phyloP scores from a whole-genome alignment of 1,284 basidiomycete genomes.

The Lentinus polychrous region DNA sequence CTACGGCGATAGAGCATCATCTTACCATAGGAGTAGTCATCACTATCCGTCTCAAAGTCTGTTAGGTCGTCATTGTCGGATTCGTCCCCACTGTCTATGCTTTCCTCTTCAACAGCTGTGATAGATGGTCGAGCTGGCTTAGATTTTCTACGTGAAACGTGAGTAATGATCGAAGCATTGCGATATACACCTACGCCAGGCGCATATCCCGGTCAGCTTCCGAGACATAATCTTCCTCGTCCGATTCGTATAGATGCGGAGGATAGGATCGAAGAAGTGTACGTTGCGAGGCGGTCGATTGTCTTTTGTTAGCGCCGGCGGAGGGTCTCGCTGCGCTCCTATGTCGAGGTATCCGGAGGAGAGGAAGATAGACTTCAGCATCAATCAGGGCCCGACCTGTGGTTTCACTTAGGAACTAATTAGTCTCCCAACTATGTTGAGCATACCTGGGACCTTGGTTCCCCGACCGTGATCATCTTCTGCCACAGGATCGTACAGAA shows the following conservation, averaged over 20 bases:
- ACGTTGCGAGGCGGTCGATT: neutral
- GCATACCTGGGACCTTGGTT: neutral
- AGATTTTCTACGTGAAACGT: conserved; percentile 33
- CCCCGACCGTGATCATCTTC: neutral
- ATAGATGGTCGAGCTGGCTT: conserved; percentile 12
- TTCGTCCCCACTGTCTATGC: conserved; percentile 63
- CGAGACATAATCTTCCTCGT: conserved; percentile 46
- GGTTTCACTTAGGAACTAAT: conserved; percentile 1
- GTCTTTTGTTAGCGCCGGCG: neutral
- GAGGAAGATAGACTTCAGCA: conserved; percentile 52
- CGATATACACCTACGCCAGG: conserved; percentile 45
- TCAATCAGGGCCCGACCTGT: conserved; percentile 32
- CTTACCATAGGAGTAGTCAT: conserved; percentile 31
- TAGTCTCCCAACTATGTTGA: too few relatives aligned
- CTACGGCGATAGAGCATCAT: too few relatives aligned
- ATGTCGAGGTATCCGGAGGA: conserved; percentile 33
- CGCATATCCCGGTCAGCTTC: conserved; percentile 62
- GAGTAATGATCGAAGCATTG: neutral
- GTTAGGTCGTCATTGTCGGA: conserved; percentile 68
- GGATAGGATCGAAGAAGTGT: neutral
- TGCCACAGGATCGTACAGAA: conserved; percentile 37
- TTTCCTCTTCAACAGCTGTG: conserved; percentile 31
- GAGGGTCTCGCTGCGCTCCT: neutral
- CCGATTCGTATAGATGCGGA: conserved; percentile 46
- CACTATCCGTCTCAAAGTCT: conserved; percentile 46